Evolutionary conservation across 345 rosid species (phyloP), one percentile per base, ranked within the genome.

Genomic region (Eucalyptus cloeziana): DNA sequence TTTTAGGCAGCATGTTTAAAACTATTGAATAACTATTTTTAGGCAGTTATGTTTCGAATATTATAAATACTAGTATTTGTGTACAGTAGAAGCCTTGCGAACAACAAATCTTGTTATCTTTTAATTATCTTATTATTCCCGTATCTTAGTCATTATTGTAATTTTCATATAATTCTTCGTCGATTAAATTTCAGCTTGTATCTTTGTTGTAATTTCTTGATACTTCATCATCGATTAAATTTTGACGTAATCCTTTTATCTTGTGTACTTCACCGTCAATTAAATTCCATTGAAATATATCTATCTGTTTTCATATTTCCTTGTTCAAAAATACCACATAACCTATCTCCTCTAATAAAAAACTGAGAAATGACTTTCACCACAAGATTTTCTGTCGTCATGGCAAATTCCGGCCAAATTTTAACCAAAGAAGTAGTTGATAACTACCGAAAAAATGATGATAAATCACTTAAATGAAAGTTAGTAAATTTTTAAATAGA

Each of bases 321-420:
- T 56, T 56, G 13, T 56, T 25, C 1, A 56, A 25, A 56, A 56
- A 9, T 25, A 56, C 62, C 62, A 56, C 13, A 56, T 24, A 56
- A 10, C 30, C 30, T 56, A 56, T 56, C 6, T 56, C 13, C 62
- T 56, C 62, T 24, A 56, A 56, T 56, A 56, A 24, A 56, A 56
- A 22, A 10, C 62, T 1, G 3, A 24, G 24, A 4, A 56, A 56
- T 0, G 3, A 2, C 62, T 4, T 56, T 56, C 1, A 1, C 2
- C 3, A 0, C 27, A 56, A 56, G 27, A 4, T 22, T 21, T 56
- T 56, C 10, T 56, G 62, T 56, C 1, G 13, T 24, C 2, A 6
- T 0, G 30, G 62, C 6, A 56, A 56, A 56, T 56, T 56, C 4
- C 3, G 1, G 14, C 14, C 1, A 60, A 60, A 25, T 0, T 2